phyloP scores from a whole-genome alignment of 768 basidiomycete species.

The Clavaria fumosa region DNA sequence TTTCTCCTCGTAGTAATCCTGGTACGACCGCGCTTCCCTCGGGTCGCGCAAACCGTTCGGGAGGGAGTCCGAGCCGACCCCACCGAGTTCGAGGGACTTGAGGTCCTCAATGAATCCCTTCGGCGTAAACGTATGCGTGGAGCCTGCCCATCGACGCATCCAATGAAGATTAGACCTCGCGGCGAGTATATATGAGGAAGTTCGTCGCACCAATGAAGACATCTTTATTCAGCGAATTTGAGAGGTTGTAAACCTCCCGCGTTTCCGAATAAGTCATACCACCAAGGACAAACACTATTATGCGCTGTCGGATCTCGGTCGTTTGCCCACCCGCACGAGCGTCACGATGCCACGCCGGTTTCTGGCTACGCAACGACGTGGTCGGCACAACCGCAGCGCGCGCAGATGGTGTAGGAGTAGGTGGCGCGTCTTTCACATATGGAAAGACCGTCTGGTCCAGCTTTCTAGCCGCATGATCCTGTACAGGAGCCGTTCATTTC shows the following conservation, averaged over 20 bases:
- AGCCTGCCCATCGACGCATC: too few relatives aligned
- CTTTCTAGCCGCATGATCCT: slow-evolving; percentile 75
- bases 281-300: slow-evolving; percentile 85
- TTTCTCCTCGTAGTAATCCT: slow-evolving; percentile 68
- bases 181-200: neutral
- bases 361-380: slow-evolving; percentile 75
- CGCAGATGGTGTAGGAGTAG: slow-evolving; percentile 28
- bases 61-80: slow-evolving; percentile 58
- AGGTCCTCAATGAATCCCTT: slow-evolving; percentile 76
- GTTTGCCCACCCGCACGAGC: slow-evolving; percentile 34
- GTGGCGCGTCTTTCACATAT: slow-evolving; percentile 72
- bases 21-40: slow-evolving; percentile 34
- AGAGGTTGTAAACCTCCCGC: slow-evolving; percentile 72
- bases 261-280: slow-evolving; percentile 96
- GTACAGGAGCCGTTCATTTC: slow-evolving; percentile 4
- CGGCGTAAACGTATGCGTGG: slow-evolving; percentile 78
- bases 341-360: slow-evolving; percentile 80
- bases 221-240: slow-evolving; percentile 64
- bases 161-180: slow-evolving; percentile 3
- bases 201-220: slow-evolving; percentile 66
- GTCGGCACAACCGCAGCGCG: slow-evolving; percentile 39
- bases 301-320: slow-evolving; percentile 48
- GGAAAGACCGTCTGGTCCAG: slow-evolving; percentile 76
- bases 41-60: slow-evolving; percentile 53
- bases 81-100: slow-evolving; percentile 74